Percentiles rank a stretch among this genome's conserved stretches.
phyloP scores from a whole-genome alignment of 73 alveolate species.

The Blepharisma stoltei region DNA sequence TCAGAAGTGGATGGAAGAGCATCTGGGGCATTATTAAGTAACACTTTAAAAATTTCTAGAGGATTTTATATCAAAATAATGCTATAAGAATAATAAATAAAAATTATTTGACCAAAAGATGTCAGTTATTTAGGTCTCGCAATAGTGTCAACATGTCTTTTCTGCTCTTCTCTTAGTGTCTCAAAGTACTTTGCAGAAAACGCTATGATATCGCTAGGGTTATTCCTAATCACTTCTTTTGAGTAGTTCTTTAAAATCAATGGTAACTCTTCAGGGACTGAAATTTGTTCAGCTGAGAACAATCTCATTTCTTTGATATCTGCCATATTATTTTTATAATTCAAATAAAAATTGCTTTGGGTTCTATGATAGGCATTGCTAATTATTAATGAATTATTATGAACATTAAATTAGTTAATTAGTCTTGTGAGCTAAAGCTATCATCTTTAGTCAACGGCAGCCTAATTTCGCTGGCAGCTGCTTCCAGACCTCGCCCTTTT shows the following conservation, averaged over 20 bases:
- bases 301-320: constrained; percentile 75
- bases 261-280: constrained; percentile 81
- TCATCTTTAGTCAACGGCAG: too few relatives aligned
- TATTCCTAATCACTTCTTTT: constrained; percentile 82
- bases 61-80: not conserved
- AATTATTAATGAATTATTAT: too few relatives aligned
- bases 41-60: not conserved
- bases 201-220: constrained; percentile 73
- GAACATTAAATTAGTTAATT: too few relatives aligned
- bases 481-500: too few relatives aligned
- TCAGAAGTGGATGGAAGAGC: constrained; percentile 52
- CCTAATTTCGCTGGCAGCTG: too few relatives aligned
- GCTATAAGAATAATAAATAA: too few relatives aligned
- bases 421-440: too few relatives aligned
- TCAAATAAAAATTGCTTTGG: too few relatives aligned
- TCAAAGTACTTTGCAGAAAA: constrained; percentile 86
- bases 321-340: constrained; percentile 60
- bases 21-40: not conserved
- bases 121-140: too few relatives aligned
- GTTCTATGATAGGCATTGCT: too few relatives aligned
- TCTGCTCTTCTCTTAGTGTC: constrained; percentile 32
- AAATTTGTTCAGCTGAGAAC: constrained; percentile 86
- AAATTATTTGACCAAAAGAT: too few relatives aligned
- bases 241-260: constrained; percentile 76
- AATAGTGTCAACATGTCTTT: too few relatives aligned